phyloP scores from a whole-genome alignment of 2,329 filamentous ascomycete species.

The Pezicula neosporulosa region DNA sequence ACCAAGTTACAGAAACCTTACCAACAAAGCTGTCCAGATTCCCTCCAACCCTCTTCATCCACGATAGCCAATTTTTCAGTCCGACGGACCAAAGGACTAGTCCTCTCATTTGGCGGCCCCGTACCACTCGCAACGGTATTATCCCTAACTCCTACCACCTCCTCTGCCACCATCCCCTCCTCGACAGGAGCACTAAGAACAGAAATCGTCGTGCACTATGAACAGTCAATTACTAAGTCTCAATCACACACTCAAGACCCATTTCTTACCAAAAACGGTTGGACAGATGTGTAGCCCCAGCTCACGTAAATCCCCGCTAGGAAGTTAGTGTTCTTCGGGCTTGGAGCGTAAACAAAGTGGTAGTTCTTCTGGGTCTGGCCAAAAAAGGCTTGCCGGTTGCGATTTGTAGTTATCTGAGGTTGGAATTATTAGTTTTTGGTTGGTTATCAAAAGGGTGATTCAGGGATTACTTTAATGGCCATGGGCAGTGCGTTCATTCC shows the following conservation, averaged over 20 bases:
- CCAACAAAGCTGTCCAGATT: neutral
- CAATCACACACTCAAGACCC: neutral
- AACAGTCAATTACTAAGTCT: too few species aligned
- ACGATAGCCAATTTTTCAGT: neutral
- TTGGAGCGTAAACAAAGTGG: conserved; percentile 1
- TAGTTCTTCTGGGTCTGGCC: conserved; percentile 8
- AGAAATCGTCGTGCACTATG: too few species aligned
- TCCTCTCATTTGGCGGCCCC: too few species aligned
- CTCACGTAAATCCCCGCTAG: conserved; percentile 10
- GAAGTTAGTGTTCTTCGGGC: neutral
- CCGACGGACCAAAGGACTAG: too few species aligned
- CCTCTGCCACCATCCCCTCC: too few species aligned
- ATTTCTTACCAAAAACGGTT: neutral
- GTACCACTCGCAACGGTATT: too few species aligned
- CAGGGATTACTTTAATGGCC: conserved; percentile 8
- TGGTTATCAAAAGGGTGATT: neutral
- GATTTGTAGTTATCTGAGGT: neutral
- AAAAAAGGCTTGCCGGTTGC: conserved; percentile 3
- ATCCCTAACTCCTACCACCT: too few species aligned
- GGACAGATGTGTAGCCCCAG: conserved; percentile 5
- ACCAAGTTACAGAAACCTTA: neutral
- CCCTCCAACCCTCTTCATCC: neutral
- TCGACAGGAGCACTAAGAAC: too few species aligned
- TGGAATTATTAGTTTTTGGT: neutral
- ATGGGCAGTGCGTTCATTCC: conserved; percentile 11